Evolutionary conservation across 257 asterid species (phyloP).

Genomic region (Solanum etuberosum): DNA sequence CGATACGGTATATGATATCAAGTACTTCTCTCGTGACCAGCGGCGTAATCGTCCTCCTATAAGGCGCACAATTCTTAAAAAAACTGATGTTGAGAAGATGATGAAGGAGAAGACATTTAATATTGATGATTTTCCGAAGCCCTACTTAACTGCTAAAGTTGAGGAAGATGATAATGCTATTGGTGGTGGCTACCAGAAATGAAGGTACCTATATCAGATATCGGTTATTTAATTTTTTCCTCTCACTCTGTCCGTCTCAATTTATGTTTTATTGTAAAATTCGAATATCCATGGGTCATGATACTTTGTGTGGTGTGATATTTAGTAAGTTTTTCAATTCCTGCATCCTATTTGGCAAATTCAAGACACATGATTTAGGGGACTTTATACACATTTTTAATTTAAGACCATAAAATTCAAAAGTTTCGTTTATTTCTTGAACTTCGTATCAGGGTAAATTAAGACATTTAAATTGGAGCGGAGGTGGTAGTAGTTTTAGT

Average conservation of each 20-base stretch:
- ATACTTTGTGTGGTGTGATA: too few relatives aligned
- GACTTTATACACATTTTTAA: too few relatives aligned
- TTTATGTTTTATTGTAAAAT: too few relatives aligned
- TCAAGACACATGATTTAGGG: too few relatives aligned
- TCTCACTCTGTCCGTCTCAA: too few relatives aligned
- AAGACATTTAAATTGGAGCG: neutral
- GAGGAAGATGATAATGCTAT: constrained; percentile 55
- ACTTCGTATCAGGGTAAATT: neutral
- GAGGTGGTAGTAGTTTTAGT: neutral
- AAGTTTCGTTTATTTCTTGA: neutral
- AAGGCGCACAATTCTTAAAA: constrained; percentile 56
- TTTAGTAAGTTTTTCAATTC: neutral
- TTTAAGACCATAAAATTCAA: neutral
- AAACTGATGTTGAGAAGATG: constrained; percentile 71
- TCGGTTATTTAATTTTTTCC: neutral
- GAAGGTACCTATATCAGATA: constrained; percentile 1
- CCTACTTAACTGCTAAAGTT: constrained; percentile 47
- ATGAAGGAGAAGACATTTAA: constrained; percentile 55
- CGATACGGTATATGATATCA: constrained; percentile 83
- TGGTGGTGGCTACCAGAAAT: constrained; percentile 77
- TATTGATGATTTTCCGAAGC: constrained; percentile 51
- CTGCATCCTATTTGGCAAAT: neutral
- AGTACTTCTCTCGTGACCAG: constrained; percentile 82
- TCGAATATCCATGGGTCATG: too few relatives aligned
- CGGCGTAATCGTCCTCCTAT: constrained; percentile 86